Percentiles rank a stretch among this genome's conserved stretches.
phyloP scores from a whole-genome alignment of 2,329 filamentous ascomycete genomes.

The Plectosphaerella cucumerina region DNA sequence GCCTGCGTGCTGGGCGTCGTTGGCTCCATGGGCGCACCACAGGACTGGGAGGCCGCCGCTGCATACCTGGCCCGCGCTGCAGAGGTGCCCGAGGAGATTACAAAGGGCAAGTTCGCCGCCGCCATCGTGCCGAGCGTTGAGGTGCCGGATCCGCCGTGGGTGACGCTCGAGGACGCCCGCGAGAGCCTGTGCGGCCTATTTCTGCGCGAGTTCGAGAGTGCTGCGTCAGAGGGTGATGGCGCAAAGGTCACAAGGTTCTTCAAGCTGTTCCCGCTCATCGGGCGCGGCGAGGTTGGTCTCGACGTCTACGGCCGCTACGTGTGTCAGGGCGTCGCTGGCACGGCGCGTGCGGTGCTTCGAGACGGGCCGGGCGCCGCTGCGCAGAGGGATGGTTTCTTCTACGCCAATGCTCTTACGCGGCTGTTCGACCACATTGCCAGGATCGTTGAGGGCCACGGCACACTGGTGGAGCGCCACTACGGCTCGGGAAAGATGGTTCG shows the following conservation, averaged over 20 bases:
- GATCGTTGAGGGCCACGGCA: constrained; percentile 89
- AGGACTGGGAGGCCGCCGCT: constrained; percentile 97
- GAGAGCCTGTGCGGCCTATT: constrained; percentile 90
- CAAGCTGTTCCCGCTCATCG: constrained; percentile 94
- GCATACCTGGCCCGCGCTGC: constrained; percentile 81
- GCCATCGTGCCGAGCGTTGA: constrained; percentile 93
- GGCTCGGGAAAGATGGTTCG: constrained; percentile 88
- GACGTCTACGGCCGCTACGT: constrained; percentile 96
- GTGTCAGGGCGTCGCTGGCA: constrained; percentile 85
- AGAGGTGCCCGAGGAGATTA: constrained; percentile 74
- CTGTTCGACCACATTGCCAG: constrained; percentile 97
- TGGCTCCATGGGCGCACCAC: constrained; percentile 93
- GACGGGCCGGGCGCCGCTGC: constrained; percentile 44
- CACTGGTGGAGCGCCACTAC: constrained; percentile 90
- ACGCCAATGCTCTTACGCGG: constrained; percentile 83
- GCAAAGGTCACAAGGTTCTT: constrained; percentile 93
- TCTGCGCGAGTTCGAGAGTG: constrained; percentile 90
- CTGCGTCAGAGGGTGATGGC: constrained; percentile 80
- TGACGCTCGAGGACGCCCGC: constrained; percentile 81
- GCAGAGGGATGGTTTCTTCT: constrained; percentile 79
- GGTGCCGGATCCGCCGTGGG: constrained; percentile 83
- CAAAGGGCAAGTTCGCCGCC: constrained; percentile 81
- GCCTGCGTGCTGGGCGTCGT: constrained; percentile 92
- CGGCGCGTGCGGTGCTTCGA: constrained; percentile 76
- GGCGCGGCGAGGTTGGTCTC: constrained; percentile 78